These are phyloP conservation scores for Zygoascus sp. DNA, from an alignment of 1,139 yeast genomes.

Conservation along the genomic window DNA sequence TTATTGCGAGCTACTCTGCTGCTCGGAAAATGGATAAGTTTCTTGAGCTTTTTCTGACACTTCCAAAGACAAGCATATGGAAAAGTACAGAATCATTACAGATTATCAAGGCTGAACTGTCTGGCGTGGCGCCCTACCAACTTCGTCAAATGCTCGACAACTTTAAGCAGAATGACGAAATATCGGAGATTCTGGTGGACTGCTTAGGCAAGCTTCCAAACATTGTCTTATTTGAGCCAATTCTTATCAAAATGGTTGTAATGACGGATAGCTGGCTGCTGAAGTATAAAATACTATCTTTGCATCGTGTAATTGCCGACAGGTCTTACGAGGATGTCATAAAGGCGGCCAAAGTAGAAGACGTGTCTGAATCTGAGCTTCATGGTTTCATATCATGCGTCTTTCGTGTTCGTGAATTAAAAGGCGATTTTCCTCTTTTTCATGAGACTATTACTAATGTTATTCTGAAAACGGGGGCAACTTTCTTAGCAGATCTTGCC, in stretches of 20 bases:
- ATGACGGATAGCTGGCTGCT: slow-evolving; percentile 4
- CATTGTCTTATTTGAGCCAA: not conserved
- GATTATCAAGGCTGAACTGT: not conserved
- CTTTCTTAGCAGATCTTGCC: not conserved
- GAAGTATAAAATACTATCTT: slow-evolving; percentile 7
- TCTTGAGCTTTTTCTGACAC: not conserved
- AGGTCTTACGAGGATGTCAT: slow-evolving; percentile 3
- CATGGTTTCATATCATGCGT: not conserved
- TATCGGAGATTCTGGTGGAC: not conserved
- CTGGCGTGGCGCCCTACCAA: slow-evolving; percentile 4
- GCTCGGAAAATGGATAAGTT: slow-evolving; percentile 7
- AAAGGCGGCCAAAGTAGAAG: not conserved
- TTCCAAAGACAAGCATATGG: not conserved
- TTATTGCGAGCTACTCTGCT: not conserved
- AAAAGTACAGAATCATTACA: not conserved
- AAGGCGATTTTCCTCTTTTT: slow-evolving; percentile 5
- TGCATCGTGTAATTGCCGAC: slow-evolving; percentile 10
- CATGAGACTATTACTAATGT: not conserved
- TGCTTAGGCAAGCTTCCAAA: not conserved
- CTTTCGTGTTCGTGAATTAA: slow-evolving; percentile 7
- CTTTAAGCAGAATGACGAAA: slow-evolving; percentile 4
- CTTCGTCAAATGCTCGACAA: slow-evolving; percentile 3
- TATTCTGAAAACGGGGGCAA: not conserved
- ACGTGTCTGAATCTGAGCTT: not conserved
- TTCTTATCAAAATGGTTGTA: slow-evolving; percentile 4